Conservation (phyloP, 331 rosid species). For the Pyrus hybrid region DNA sequence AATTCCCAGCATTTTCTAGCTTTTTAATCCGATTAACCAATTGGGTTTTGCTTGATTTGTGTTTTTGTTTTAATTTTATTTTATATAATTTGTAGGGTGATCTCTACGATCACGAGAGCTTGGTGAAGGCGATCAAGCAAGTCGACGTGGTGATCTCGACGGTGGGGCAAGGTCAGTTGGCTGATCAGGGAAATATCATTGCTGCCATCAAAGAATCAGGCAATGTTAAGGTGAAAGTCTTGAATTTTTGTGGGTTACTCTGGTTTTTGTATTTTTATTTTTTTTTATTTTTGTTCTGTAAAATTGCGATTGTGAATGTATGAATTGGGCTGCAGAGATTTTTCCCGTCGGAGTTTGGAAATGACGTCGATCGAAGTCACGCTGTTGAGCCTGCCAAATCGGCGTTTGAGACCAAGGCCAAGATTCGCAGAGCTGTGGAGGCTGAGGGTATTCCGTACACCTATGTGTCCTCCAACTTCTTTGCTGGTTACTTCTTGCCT, state of each 20-base stretch:
- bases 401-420: conserved; percentile 19
- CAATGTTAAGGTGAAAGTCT: conserved; percentile 35
- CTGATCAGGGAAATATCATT: conserved; percentile 39
- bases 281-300: background rate
- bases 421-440: conserved; percentile 43
- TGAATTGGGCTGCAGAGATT: conserved; percentile 34
- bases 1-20: background rate
- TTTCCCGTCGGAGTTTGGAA: conserved; percentile 63
- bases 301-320: background rate
- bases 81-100: conserved; percentile 35
- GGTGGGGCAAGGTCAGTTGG: conserved; percentile 13
- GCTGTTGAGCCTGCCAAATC: conserved; percentile 40
- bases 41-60: background rate
- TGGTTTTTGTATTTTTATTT: background rate
- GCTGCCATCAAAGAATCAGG: conserved; percentile 60
- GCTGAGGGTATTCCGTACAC: conserved; percentile 54
- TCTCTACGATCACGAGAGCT: conserved; percentile 38
- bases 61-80: background rate
- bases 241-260: background rate
- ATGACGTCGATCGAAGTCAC: conserved; percentile 35
- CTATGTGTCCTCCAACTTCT: conserved; percentile 37
- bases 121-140: conserved; percentile 46
- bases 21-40: background rate
- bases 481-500: conserved; percentile 39
- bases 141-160: conserved; percentile 61